These are phyloP conservation scores for Cutaneotrichosporon mucoides DNA, from an alignment of 1,284 basidiomycete species.

Conservation along the genomic window DNA sequence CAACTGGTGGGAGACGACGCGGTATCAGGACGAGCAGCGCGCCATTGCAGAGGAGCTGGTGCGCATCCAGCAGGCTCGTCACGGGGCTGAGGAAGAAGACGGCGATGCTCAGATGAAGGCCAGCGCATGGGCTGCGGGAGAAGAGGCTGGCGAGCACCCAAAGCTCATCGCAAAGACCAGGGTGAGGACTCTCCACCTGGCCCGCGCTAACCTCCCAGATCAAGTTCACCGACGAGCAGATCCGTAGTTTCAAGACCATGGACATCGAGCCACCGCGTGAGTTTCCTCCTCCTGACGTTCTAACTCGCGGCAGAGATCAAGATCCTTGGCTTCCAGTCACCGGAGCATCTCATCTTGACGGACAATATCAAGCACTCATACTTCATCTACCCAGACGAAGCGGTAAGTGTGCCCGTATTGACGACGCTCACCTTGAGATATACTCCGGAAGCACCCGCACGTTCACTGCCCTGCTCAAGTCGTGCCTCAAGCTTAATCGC, in stretches of 20 bases:
- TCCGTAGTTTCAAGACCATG: slow-evolving; percentile 72
- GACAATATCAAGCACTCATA: slow-evolving; percentile 87
- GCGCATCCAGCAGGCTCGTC: slow-evolving; percentile 36
- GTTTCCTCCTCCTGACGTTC: slow-evolving; percentile 21
- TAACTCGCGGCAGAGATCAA: slow-evolving; percentile 56
- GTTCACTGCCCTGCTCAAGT: slow-evolving; percentile 79
- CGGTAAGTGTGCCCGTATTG: slow-evolving; percentile 52
- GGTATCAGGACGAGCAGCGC: slow-evolving; percentile 23
- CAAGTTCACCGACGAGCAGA: slow-evolving; percentile 79
- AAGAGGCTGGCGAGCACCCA: not conserved
- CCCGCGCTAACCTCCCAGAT: slow-evolving; percentile 53
- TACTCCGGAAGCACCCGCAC: slow-evolving; percentile 88
- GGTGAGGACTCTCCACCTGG: slow-evolving; percentile 38
- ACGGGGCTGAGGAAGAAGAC: slow-evolving; percentile 39
- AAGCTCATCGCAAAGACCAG: slow-evolving; percentile 42
- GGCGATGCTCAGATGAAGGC: not conserved
- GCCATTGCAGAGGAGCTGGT: slow-evolving; percentile 30
- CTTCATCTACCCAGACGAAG: slow-evolving; percentile 91
- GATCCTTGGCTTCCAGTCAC: slow-evolving; percentile 85
- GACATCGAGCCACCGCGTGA: slow-evolving; percentile 65
- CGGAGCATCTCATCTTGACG: slow-evolving; percentile 67
- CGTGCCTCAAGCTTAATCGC: slow-evolving; percentile 75
- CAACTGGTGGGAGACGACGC: slow-evolving; percentile 43
- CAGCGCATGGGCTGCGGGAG: not conserved
- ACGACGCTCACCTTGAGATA: not conserved